A percentile compares a stretch with the other conserved stretches of the same genome.
Evolutionary conservation across 176 grass and related monocot genomes (phyloP).

Genomic region (Hyparrhenia diplandra): DNA sequence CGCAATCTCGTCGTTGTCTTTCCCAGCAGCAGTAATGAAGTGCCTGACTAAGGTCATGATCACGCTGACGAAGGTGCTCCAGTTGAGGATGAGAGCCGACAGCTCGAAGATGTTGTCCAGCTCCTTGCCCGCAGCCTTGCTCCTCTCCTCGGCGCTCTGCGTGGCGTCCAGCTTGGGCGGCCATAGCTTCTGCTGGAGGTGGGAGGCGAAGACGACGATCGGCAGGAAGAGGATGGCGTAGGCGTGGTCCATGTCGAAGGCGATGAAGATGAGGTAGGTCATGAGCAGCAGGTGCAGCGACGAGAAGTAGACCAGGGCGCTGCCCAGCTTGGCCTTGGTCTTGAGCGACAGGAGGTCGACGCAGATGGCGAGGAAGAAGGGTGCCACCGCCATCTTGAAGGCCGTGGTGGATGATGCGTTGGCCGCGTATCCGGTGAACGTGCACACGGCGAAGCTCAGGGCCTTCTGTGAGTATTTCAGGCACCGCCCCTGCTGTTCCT

Average conservation of each 20-base stretch:
- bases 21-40: background rate
- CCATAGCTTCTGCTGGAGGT: background rate
- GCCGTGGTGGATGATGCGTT: background rate
- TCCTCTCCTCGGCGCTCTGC: background rate
- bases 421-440: background rate
- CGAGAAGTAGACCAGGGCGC: background rate
- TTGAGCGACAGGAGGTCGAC: background rate
- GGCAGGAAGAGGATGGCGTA: background rate
- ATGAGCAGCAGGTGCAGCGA: background rate
- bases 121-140: background rate
- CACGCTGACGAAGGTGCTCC: background rate
- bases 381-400: background rate
- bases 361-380: background rate
- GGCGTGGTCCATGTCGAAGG: conserved; percentile 1
- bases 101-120: background rate
- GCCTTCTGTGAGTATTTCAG: conserved; percentile 2
- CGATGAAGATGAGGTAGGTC: background rate
- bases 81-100: background rate
- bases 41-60: background rate
- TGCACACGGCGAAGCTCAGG: background rate
- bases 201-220: background rate
- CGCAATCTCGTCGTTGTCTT: background rate
- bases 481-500: background rate
- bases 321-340: background rate
- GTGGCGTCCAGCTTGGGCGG: too few species aligned